These are phyloP conservation scores for Mycena vitilis DNA, from an alignment of 768 basidiomycete genomes.

Conservation along the genomic window DNA sequence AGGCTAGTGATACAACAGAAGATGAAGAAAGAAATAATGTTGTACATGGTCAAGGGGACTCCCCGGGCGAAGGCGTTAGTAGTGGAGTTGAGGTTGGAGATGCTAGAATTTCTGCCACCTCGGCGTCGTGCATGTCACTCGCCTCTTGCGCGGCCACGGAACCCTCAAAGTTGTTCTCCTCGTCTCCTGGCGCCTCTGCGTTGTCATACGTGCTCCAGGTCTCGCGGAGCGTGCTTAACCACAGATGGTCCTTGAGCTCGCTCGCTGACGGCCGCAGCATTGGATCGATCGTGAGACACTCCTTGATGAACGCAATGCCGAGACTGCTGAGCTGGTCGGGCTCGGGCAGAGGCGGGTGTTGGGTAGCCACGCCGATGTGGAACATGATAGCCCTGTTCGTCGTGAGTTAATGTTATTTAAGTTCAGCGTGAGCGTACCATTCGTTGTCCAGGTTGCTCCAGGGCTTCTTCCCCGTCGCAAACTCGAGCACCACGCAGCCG, in stretches of 20 bases:
- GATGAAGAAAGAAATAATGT: constrained; percentile 2
- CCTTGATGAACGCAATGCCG: constrained; percentile 94
- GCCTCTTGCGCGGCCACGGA: constrained; percentile 68
- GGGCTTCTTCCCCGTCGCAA: constrained; percentile 95
- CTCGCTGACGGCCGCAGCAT: constrained; percentile 83
- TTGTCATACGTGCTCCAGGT: constrained; percentile 77
- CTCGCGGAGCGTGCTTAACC: constrained; percentile 89
- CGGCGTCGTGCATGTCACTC: constrained; percentile 67
- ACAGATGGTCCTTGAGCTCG: constrained; percentile 88
- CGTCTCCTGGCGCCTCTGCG: constrained; percentile 64
- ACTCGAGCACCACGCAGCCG: constrained; percentile 97
- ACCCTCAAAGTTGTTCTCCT: constrained; percentile 54
- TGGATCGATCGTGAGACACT: constrained; percentile 91
- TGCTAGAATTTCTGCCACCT: constrained; percentile 65
- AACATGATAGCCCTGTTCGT: constrained; percentile 97
- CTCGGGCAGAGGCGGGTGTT: constrained; percentile 96
- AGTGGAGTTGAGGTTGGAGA: constrained; percentile 62
- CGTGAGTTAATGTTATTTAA: constrained; percentile 11
- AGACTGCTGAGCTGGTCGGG: constrained; percentile 87
- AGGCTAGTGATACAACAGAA: constrained; percentile 36
- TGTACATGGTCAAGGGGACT: constrained; percentile 28
- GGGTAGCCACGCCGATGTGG: constrained; percentile 96
- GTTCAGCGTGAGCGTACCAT: constrained; percentile 69
- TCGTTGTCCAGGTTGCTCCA: constrained; percentile 99
- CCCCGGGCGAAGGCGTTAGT: constrained; percentile 40